A percentile compares a stretch with the other conserved stretches of the same genome.
phyloP scores from a whole-genome alignment of 1,284 basidiomycete genomes.

The Anthracocystis setariae region DNA sequence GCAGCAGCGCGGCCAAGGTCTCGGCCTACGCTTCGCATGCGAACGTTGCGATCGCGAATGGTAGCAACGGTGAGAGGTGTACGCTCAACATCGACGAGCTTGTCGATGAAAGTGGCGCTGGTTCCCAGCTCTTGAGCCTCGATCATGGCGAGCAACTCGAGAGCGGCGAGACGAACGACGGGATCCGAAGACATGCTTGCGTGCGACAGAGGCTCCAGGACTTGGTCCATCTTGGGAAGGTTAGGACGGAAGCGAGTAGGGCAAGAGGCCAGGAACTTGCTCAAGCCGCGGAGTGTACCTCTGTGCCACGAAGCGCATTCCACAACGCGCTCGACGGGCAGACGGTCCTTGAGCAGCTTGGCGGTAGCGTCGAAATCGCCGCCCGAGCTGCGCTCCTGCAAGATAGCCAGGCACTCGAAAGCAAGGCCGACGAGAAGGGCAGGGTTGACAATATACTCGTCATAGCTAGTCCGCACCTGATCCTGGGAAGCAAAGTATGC shows the following conservation, averaged over 20 bases:
- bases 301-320: conserved; percentile 46
- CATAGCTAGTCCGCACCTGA: conserved; percentile 26
- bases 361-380: conserved; percentile 23
- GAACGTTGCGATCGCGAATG: conserved; percentile 63
- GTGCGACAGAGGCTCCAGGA: conserved; percentile 24
- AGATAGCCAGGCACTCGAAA: conserved; percentile 32
- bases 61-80: conserved; percentile 51
- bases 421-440: conserved; percentile 36
- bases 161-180: conserved; percentile 43
- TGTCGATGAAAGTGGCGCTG: conserved; percentile 19
- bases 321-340: conserved; percentile 23
- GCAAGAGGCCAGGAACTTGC: conserved; percentile 37
- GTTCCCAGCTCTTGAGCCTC: conserved; percentile 14
- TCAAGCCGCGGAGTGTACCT: conserved; percentile 29
- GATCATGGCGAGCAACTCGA: conserved; percentile 48
- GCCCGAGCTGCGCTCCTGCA: conserved; percentile 30
- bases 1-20: conserved; percentile 44
- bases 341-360: conserved; percentile 19
- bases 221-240: conserved; percentile 24
- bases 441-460: conserved; percentile 34
- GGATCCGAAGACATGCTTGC: conserved; percentile 55
- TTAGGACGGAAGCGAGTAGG: conserved; percentile 20
- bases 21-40: conserved; percentile 57
- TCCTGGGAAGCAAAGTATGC: conserved; percentile 18
- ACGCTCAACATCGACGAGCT: conserved; percentile 56